phyloP scores from a whole-genome alignment of 495 filamentous ascomycete species.

The Lepidopterella palustris region DNA sequence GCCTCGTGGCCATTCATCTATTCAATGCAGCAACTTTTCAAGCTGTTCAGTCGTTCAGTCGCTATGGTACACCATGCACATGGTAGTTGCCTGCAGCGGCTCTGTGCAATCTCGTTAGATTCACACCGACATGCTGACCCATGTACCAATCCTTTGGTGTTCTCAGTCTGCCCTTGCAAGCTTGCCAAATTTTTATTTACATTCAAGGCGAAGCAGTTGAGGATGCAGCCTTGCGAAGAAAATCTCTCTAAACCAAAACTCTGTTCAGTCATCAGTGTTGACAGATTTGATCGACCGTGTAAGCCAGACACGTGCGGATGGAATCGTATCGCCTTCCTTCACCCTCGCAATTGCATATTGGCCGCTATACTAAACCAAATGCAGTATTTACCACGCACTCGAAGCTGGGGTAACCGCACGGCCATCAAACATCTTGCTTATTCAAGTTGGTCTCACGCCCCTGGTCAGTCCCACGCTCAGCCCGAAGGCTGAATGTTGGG shows the following conservation, averaged over 20 bases:
- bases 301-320: not conserved
- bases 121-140: not conserved
- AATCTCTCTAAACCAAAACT: not conserved
- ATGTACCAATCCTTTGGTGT: not conserved
- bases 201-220: not conserved
- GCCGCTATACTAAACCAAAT: not conserved
- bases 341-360: not conserved
- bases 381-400: not conserved
- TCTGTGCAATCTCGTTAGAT: constrained; percentile 6
- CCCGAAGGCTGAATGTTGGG: not conserved
- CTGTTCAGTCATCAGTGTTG: no score
- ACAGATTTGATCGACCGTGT: no score
- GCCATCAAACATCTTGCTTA: not conserved
- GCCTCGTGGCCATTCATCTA: constrained; percentile 2
- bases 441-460: not conserved
- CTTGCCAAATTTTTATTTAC: not conserved
- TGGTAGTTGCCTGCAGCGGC: not conserved
- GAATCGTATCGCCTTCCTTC: not conserved
- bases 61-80: not conserved
- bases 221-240: not conserved
- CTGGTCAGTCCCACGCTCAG: not conserved
- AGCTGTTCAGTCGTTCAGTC: not conserved
- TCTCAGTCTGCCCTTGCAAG: not conserved
- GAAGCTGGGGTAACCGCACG: not conserved
- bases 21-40: not conserved